These are phyloP conservation scores for Avena atlantica DNA, from an alignment of 176 grass and related monocot species.

Conservation along the genomic window DNA sequence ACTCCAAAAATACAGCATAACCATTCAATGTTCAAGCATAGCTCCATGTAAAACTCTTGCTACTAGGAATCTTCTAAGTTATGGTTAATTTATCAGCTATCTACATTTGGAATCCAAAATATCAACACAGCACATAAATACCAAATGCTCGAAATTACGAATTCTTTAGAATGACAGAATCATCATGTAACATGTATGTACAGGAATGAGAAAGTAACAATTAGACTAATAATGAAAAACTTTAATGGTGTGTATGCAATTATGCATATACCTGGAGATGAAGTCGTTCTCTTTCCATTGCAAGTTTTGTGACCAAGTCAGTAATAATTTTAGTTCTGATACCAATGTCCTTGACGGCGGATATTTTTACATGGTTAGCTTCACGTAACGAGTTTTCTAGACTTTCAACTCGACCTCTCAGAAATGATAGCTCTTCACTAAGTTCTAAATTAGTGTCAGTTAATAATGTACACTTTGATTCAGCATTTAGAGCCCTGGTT, in stretches of 20 bases:
- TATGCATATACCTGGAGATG: constrained; percentile 65
- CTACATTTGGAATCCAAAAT: neutral
- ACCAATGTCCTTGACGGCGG: constrained; percentile 74
- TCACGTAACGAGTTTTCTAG: constrained; percentile 68
- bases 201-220: constrained; percentile 8
- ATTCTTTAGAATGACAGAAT: neutral
- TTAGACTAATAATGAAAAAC: neutral
- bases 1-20: neutral
- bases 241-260: neutral
- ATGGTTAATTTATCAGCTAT: constrained; percentile 11
- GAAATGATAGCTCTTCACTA: constrained; percentile 78
- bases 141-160: neutral
- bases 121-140: neutral
- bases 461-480: constrained; percentile 71
- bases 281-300: constrained; percentile 83
- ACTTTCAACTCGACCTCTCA: constrained; percentile 67
- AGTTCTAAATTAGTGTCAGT: constrained; percentile 88
- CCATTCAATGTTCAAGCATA: constrained; percentile 6
- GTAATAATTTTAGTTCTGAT: constrained; percentile 76
- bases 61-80: neutral
- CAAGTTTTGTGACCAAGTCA: constrained; percentile 81
- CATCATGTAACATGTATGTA: neutral
- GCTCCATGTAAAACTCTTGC: neutral
- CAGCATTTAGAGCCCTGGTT: constrained; percentile 74
- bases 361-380: constrained; percentile 71